Conservation (phyloP, 441 rosid species). For the Macaranga tanarius region DNA sequence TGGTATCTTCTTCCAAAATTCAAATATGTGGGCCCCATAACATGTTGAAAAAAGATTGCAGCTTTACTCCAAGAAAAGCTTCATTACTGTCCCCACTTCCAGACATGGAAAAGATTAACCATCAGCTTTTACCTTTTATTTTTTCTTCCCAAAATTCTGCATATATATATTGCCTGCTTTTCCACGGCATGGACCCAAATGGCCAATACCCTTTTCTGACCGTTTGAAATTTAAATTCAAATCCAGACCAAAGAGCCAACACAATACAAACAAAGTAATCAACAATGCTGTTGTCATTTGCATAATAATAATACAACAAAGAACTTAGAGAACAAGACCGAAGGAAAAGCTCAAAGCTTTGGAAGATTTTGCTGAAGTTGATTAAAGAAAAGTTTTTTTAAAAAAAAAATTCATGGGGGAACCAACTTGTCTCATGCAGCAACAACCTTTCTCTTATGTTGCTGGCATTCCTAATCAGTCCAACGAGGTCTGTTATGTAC, state of each 20-base stretch:
- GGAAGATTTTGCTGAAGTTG: slow-evolving; percentile 15
- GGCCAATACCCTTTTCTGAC: slow-evolving; percentile 6
- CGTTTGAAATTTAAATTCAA: slow-evolving; percentile 53
- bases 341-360: slow-evolving; percentile 14
- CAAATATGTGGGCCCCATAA: slow-evolving; percentile 8
- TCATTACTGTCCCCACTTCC: background rate
- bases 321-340: slow-evolving; percentile 12
- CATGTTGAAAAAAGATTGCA: background rate
- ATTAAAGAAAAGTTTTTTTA: background rate
- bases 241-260: slow-evolving; percentile 5
- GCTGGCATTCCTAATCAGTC: slow-evolving; percentile 46
- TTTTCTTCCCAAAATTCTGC: background rate
- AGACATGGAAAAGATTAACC: background rate
- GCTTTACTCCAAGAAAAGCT: no score
- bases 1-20: slow-evolving; percentile 22
- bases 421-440: slow-evolving; percentile 59
- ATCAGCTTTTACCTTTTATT: background rate
- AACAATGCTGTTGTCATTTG: background rate
- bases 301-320: background rate
- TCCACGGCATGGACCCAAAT: slow-evolving; percentile 23
- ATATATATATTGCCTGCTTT: slow-evolving; percentile 13
- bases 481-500: slow-evolving; percentile 46
- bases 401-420: slow-evolving; percentile 52
- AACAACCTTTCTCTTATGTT: slow-evolving; percentile 69
- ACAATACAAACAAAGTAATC: background rate